phyloP scores from a whole-genome alignment of 495 filamentous ascomycete genomes.

The Cercophora sp. region DNA sequence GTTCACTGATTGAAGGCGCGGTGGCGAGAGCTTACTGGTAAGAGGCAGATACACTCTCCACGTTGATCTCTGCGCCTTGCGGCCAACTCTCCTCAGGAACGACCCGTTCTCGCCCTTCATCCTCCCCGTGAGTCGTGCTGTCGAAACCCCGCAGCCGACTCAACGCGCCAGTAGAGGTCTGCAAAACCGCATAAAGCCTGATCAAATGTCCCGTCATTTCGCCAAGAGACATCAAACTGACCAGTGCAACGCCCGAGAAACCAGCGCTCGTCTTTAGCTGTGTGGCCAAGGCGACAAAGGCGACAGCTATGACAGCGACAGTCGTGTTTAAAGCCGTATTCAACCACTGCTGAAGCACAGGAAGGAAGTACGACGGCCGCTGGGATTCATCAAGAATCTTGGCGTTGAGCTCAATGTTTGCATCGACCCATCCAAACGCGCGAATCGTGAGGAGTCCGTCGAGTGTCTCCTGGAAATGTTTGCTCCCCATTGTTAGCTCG shows the following conservation, averaged over 20 bases:
- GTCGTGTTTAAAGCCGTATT: constrained; percentile 41
- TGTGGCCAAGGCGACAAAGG: constrained; percentile 35
- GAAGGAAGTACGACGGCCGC: constrained; percentile 42
- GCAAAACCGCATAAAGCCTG: constrained; percentile 27
- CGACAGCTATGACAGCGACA: constrained; percentile 32
- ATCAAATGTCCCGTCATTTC: constrained; percentile 23
- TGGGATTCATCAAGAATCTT: constrained; percentile 48
- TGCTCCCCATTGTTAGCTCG: constrained; percentile 18
- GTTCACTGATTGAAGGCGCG: not conserved
- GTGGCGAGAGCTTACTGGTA: too few relatives aligned
- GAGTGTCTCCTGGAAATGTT: constrained; percentile 36
- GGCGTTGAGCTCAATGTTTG: constrained; percentile 38
- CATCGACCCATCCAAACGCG: constrained; percentile 42
- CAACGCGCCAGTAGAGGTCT: constrained; percentile 40
- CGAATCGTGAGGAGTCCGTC: constrained; percentile 46
- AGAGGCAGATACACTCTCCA: not conserved
- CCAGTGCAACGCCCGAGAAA: constrained; percentile 51
- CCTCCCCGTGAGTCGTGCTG: not conserved
- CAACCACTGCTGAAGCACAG: constrained; percentile 47
- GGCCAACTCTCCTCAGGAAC: not conserved
- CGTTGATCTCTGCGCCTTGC: not conserved
- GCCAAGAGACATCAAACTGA: constrained; percentile 31
- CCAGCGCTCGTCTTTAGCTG: constrained; percentile 40
- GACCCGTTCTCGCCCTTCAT: too few relatives aligned
- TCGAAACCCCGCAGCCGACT: constrained; percentile 30